Percentiles rank a stretch among this genome's conserved stretches.
Conservation (phyloP, 2,329 filamentous ascomycete species). For the Phialocephala subalpina region DNA sequence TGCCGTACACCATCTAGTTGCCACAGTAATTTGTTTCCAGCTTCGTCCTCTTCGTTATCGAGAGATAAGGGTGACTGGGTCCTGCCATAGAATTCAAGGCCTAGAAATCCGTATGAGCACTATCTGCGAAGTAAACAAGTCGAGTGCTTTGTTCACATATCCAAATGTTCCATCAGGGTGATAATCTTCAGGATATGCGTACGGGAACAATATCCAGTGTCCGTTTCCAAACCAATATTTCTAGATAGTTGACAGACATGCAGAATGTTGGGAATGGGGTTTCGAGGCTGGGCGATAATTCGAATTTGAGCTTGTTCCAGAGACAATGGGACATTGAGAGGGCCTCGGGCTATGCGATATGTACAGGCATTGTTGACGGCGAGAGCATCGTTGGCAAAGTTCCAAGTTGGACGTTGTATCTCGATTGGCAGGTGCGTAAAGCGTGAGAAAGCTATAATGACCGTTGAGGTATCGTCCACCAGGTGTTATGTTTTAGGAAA, state of each 20-base stretch:
- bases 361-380: background rate
- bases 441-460: background rate
- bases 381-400: background rate
- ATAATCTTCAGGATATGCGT: background rate
- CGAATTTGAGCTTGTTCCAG: conserved; percentile 14
- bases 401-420: conserved; percentile 13
- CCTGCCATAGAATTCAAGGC: conserved; percentile 13
- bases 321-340: background rate
- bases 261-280: conserved; percentile 7
- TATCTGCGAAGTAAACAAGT: conserved; percentile 20
- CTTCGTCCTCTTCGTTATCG: conserved; percentile 9
- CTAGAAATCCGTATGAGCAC: conserved; percentile 14
- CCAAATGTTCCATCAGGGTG: conserved; percentile 11
- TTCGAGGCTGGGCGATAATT: conserved; percentile 6
- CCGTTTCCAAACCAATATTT: background rate
- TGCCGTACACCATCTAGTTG: conserved; percentile 8
- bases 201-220: conserved; percentile 12
- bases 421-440: conserved; percentile 12
- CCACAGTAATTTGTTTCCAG: background rate
- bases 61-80: background rate
- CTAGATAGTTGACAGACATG: conserved; percentile 13
- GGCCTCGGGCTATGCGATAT: conserved; percentile 10
- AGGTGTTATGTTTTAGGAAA: too few species aligned
- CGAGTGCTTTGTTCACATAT: conserved; percentile 14
- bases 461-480: too few species aligned